Percentiles rank a stretch among this genome's conserved stretches.
Conservation (phyloP, 129 eudicot species). For the Scalesia atractyloides region DNA sequence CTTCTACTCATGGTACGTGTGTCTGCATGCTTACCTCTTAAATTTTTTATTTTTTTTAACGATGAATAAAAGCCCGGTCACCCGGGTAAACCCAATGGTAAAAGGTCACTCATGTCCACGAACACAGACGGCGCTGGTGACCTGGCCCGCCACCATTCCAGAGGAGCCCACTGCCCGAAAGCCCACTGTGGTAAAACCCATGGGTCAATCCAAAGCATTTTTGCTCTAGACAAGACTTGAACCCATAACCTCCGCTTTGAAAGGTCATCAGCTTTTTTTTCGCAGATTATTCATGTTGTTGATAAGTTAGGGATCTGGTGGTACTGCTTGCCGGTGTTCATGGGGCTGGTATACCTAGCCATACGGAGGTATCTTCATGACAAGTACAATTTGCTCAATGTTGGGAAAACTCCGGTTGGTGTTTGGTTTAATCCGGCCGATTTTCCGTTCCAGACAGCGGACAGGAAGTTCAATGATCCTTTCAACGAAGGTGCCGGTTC, state of each 20-base stretch:
- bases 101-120: too few relatives aligned
- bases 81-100: too few relatives aligned
- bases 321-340: conserved; percentile 61
- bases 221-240: too few relatives aligned
- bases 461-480: conserved; percentile 55
- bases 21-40: background rate
- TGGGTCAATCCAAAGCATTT: too few relatives aligned
- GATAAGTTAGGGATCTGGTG: conserved; percentile 52
- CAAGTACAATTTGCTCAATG: conserved; percentile 54
- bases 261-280: too few relatives aligned
- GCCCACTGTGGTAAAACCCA: too few relatives aligned
- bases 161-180: too few relatives aligned
- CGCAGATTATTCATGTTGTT: conserved; percentile 48
- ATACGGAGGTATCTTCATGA: conserved; percentile 56
- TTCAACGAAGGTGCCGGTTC: conserved; percentile 50
- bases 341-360: conserved; percentile 52
- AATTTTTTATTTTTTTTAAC: background rate
- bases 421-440: conserved; percentile 44
- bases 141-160: too few relatives aligned
- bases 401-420: conserved; percentile 50
- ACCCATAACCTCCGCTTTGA: too few relatives aligned
- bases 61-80: too few relatives aligned
- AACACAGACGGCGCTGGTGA: too few relatives aligned
- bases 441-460: conserved; percentile 48
- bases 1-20: conserved; percentile 51